Conservation (phyloP, 768 basidiomycete species). For the Lactarius trivialis region DNA sequence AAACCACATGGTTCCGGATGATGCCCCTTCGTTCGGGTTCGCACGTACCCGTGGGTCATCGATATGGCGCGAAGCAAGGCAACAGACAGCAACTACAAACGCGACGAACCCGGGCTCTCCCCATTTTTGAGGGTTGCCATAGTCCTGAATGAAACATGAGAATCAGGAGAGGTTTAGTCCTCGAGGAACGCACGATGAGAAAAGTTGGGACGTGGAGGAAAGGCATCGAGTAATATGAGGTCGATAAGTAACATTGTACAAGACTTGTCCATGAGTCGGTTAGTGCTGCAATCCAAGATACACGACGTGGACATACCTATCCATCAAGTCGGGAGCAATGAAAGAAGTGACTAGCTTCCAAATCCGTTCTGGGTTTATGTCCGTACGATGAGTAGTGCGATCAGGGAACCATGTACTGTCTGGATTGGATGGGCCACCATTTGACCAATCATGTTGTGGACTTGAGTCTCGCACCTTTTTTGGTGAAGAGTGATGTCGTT, state of each 20-base stretch:
- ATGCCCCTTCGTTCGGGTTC: slow-evolving; percentile 75
- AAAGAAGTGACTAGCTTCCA: slow-evolving; percentile 85
- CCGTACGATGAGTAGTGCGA: slow-evolving; percentile 62
- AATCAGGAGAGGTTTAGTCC: slow-evolving; percentile 21
- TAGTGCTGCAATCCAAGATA: background rate
- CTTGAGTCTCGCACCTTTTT: slow-evolving; percentile 32
- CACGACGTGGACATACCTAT: slow-evolving; percentile 50
- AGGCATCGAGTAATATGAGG: slow-evolving; percentile 88
- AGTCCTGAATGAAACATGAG: slow-evolving; percentile 51
- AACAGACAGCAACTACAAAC: slow-evolving; percentile 90
- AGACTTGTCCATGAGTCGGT: slow-evolving; percentile 40
- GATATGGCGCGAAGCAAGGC: slow-evolving; percentile 85
- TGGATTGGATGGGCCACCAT: background rate
- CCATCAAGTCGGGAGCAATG: slow-evolving; percentile 88
- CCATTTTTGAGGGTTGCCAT: slow-evolving; percentile 92
- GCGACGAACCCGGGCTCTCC: slow-evolving; percentile 92
- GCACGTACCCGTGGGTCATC: slow-evolving; percentile 87
- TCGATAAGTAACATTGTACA: slow-evolving; percentile 81
- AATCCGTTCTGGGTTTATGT: slow-evolving; percentile 78
- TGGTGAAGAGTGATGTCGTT: slow-evolving; percentile 46
- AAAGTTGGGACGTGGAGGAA: slow-evolving; percentile 91
- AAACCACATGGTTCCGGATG: slow-evolving; percentile 88
- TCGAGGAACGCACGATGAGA: slow-evolving; percentile 47
- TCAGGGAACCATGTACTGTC: slow-evolving; percentile 73
- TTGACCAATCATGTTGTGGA: slow-evolving; percentile 20